Evolutionary conservation across 441 rosid species (phyloP), one percentile per base, ranked within the genome.

Genomic region (Eugenia klotzschiana): DNA sequence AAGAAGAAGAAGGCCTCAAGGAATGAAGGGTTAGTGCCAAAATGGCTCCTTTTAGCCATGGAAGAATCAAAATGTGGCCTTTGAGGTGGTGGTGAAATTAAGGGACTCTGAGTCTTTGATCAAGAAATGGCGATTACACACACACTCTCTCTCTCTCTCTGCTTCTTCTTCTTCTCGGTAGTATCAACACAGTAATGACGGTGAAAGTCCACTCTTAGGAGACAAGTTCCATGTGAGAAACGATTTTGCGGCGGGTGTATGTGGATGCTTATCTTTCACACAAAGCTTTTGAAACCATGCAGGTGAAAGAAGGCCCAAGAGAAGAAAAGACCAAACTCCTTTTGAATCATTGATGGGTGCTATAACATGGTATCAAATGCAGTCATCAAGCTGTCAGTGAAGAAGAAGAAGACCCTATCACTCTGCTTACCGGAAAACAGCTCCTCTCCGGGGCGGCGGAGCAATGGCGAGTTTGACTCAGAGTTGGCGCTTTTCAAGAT

Each of bases 211-310:
- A 90, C 88, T 86, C 87, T 33, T 87, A 89, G 95, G 95, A 87
- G 96, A 92, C 94, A 91, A 84, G 87, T 87, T 89, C 90, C 95
- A 91, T 93, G 94, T 93, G 96, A 86, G 79, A 87, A 84, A 83
- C 81, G 77, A 87, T 85, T 84, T 58, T 60, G 55, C 37, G 82
- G 84, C 50, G 80, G 57, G 27, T 54, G 23, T 40, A 51, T 51
- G 22, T 85, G 92, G 80, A 91, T 89, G 92, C 94, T 92, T 92
- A 84, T 85, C 83, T 73, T 87, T 87, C 87, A 92, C 94, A 91
- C 93, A 86, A 91, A 81, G 77, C 77, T 64, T 64, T 33, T 40
- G 4, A 64, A 64, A 64, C 77, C 77, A 64, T 64, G 77, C 77
- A 64, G 33, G 77, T 64, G 77, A 64, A 37, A 64, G 77, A 64